Evolutionary conservation across 1,139 yeast species (phyloP), one percentile per base, ranked within the genome.

Genomic region (Schwanniomyces etchellsii): DNA sequence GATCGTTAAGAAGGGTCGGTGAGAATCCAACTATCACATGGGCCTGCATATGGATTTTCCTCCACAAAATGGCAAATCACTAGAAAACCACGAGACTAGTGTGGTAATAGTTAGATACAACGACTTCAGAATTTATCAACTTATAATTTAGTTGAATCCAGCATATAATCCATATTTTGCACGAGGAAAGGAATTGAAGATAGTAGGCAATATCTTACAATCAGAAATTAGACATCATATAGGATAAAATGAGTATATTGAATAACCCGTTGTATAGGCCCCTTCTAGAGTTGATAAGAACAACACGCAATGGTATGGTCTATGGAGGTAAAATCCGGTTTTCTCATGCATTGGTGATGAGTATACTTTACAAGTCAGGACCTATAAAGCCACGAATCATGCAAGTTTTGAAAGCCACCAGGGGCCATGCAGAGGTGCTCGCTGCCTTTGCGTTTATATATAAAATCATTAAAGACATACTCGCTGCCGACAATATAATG

Each of bases 281-380:
- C 3, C 39, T 67, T 15, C 48, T 67, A 25, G 73, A 65, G 38
- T 43, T 57, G 22, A 28, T 62, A 28, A 53, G 66, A 39, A 57
- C 71, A 3, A 63, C 72, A 3, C 47, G 73, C 31, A 67, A 67
- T 43, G 83, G 81, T 20, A 55, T 74, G 5, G 78, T 81, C 10
- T 83, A 82, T 44, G 94, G 94, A 3, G 84, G 84, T 11, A 70
- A 81, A 42, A 61, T 82, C 26, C 61, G 94, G 35, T 81, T 83
- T 49, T 72, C 82, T 30, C 94, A 83, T 55, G 81, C 89, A 1
- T 52, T 79, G 32, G 86, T 79, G 27, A 75, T 81, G 56, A 77
- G 72, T 37, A 56, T 73, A 31, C 64, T 70, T 28, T 81, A 71
- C 53, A 64, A 76, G 31, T 55, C 69, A 30, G 69, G 70, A 2